These are phyloP conservation scores for Quercus glauca DNA, from an alignment of 306 rosid species.

Conservation along the genomic window DNA sequence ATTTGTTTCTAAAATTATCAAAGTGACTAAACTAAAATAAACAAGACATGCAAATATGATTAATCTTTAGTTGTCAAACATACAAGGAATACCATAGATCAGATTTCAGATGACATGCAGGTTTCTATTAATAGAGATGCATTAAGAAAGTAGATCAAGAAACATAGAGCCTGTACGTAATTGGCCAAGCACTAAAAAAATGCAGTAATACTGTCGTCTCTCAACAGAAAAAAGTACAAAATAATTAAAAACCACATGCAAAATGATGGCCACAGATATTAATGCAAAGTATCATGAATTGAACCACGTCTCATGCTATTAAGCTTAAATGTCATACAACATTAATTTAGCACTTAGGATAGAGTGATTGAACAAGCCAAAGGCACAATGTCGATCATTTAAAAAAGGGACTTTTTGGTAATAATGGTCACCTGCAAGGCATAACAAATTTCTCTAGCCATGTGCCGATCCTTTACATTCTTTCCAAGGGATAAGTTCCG, in stretches of 20 bases:
- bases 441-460: constrained; percentile 66
- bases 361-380: neutral
- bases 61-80: neutral
- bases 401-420: neutral
- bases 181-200: neutral
- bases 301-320: neutral
- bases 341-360: neutral
- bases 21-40: neutral
- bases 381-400: neutral
- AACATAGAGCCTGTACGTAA: neutral
- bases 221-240: neutral
- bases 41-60: neutral
- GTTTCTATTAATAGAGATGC: neutral
- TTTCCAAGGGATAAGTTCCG: constrained; percentile 85
- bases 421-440: constrained; percentile 68
- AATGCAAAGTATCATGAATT: neutral
- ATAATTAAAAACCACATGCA: neutral
- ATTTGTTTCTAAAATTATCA: neutral
- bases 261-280: neutral
- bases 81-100: neutral
- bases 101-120: neutral
- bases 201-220: neutral
- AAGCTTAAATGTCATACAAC: neutral
- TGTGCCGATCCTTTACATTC: constrained; percentile 70
- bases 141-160: neutral